A percentile compares a stretch with the other conserved stretches of the same genome.
Evolutionary conservation across 192 early-diverging fungal genomes (phyloP).

Genomic region (Coemansia sp.): DNA sequence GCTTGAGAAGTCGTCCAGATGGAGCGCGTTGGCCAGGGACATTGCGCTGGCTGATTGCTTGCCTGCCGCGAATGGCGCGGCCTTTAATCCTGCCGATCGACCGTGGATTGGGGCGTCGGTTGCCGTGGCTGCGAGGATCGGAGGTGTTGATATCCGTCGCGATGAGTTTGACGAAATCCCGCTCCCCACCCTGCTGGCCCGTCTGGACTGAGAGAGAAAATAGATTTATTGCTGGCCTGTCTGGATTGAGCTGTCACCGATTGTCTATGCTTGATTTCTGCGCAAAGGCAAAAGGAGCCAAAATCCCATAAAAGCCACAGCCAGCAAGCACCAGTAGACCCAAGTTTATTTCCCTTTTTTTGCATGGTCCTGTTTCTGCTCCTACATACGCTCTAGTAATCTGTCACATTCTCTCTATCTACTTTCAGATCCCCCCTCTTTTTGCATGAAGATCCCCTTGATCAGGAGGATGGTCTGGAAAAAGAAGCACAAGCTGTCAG

Average conservation of each 20-base stretch:
- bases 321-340: too few species aligned
- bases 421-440: neutral
- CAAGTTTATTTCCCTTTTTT: neutral
- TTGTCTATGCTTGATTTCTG: too few species aligned
- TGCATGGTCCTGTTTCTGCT: neutral
- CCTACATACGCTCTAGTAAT: too few species aligned
- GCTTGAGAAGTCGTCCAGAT: conserved; percentile 54
- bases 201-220: neutral
- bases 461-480: conserved; percentile 5
- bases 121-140: conserved; percentile 72
- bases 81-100: conserved; percentile 70
- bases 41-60: conserved; percentile 59
- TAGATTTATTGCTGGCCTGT: neutral
- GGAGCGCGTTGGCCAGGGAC: conserved; percentile 55
- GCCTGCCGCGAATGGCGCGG: conserved; percentile 46
- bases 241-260: neutral
- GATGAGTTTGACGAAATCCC: conserved; percentile 66
- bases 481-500: conserved; percentile 27
- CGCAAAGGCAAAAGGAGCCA: too few species aligned
- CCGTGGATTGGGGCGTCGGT: conserved; percentile 85
- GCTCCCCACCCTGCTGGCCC: conserved; percentile 52
- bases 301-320: too few species aligned
- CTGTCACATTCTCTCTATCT: too few species aligned
- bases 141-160: conserved; percentile 63
- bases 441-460: neutral